Base-by-base conservation (phyloP, 305 asterid species). In the Fraxinus greggii region DNA sequence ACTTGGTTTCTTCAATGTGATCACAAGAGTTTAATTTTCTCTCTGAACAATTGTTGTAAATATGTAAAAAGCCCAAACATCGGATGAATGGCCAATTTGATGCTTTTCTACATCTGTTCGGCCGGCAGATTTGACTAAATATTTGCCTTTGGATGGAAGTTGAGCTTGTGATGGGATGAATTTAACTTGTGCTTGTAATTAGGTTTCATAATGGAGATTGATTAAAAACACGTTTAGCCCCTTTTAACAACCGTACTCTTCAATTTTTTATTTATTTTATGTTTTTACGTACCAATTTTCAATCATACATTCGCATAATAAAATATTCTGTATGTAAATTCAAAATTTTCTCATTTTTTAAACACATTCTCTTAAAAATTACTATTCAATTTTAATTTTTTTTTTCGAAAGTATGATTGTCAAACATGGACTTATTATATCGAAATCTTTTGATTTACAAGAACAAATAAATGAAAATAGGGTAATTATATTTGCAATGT, bases 1-100 rank as follows among this genome's bases (percentile, higher is more conserved):
- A 77, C 69, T 85, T 88, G 82, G 94, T 93, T 82, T 91, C 97
- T 77, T 92, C 95, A 9, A 89, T 91, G 73, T 93, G 85, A 93
- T 87, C 59, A 8, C 7, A 0, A 7, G 78, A 83, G 83, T 67
- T 74, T 70, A 51, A 75, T 70, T 59, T 51, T 77, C 13, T 8
- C 69, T 67, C 80, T 73, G 54, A 79, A 75, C 40, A 76, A 9
- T 69, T 29, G 61, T 33, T 86, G 90, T 86, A 80, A 76, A 84
- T 78, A 35, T 80, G 80, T 48, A 48, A 65, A 72, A 75, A 78
- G 56, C 70, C 10, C 70, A 31, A 59, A 59, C 12, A 59, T 93
- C 6, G 72, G 72, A 63, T 9, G 15, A 63, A 63, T 65, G 70
- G 31, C 70, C 29, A 23, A 59, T 65, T 65, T 65, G 74, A 67